Evolutionary conservation across 805 yeast genomes (phyloP), one percentile per base, ranked within the genome.

Genomic region (Candida germanica): DNA sequence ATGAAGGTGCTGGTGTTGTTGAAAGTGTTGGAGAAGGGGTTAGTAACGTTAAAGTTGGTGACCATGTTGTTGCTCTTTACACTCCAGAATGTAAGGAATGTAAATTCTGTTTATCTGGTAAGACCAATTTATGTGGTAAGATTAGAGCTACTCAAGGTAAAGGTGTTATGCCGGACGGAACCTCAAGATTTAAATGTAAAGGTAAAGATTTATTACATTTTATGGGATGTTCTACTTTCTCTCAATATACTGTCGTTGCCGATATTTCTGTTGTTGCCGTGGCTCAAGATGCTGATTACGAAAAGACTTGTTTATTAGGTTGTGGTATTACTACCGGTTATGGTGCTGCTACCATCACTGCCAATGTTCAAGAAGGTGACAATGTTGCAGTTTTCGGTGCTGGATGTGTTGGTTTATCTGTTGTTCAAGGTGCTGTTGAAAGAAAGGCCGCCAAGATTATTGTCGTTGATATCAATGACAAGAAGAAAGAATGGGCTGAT

Each of bases 151-250:
- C 99, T 39, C 99, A 93, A 64, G 98, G 98, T 60, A 83, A 86
- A 57, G 99, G 98, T 61, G 83, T 91, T 40, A 85, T 93, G 96
- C 98, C 98, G 44, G 98, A 93, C 59, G 98, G 98, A 14, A 91
- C 99, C 33, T 64, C 85, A 29, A 80, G 99, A 64, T 91, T 93
- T 72, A 79, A 74, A 46, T 79, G 84, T 59, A 80, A 81, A 55
- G 98, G 98, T 49, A 75, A 93, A 68, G 76, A 80, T 29, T 64
- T 93, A 37, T 72, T 80, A 53, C 98, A 93, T 65, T 93, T 87
- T 64, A 93, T 93, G 99, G 99, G 99, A 33, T 86, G 96, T 64
- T 91, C 98, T 23, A 85, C 97, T 19, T 93, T 93, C 66, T 80
- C 96, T 25, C 95, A 93, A 69, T 93, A 93, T 64, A 91, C 99